phyloP scores from a whole-genome alignment of 768 basidiomycete species.

The Lactarius trivialis region DNA sequence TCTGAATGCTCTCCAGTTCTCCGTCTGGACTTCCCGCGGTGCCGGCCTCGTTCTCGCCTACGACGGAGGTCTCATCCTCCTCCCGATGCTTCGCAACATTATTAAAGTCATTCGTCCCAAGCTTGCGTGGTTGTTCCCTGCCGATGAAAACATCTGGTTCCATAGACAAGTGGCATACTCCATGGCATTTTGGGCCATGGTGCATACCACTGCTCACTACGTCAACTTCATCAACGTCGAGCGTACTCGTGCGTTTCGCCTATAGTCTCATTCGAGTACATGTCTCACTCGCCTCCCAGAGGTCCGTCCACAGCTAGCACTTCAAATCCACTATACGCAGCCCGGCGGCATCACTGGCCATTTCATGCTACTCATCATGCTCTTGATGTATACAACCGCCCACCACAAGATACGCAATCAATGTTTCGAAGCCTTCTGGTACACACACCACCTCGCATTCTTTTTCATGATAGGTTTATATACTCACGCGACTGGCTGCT shows the following conservation, averaged over 20 bases:
- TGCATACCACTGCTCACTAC: constrained; percentile 91
- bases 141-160: constrained; percentile 95
- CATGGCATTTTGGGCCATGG: constrained; percentile 88
- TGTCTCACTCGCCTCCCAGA: constrained; percentile 39
- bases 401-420: constrained; percentile 82
- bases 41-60: constrained; percentile 87
- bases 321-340: constrained; percentile 83
- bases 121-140: constrained; percentile 78
- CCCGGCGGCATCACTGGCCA: constrained; percentile 92
- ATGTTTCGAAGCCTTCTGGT: constrained; percentile 96
- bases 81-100: constrained; percentile 87
- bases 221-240: constrained; percentile 93
- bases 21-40: constrained; percentile 87
- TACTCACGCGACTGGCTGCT: constrained; percentile 89
- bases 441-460: constrained; percentile 90
- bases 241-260: constrained; percentile 56
- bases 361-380: constrained; percentile 91
- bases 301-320: constrained; percentile 69
- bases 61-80: constrained; percentile 77
- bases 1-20: constrained; percentile 74
- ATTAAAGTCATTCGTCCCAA: constrained; percentile 78
- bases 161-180: constrained; percentile 93
- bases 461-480: constrained; percentile 91
- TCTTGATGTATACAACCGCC: constrained; percentile 88
- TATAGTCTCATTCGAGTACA: neutral